A percentile compares a stretch with the other conserved stretches of the same genome.
These are phyloP conservation scores for Penicillium malachiteum DNA, from an alignment of 495 filamentous ascomycete genomes.

Conservation along the genomic window DNA sequence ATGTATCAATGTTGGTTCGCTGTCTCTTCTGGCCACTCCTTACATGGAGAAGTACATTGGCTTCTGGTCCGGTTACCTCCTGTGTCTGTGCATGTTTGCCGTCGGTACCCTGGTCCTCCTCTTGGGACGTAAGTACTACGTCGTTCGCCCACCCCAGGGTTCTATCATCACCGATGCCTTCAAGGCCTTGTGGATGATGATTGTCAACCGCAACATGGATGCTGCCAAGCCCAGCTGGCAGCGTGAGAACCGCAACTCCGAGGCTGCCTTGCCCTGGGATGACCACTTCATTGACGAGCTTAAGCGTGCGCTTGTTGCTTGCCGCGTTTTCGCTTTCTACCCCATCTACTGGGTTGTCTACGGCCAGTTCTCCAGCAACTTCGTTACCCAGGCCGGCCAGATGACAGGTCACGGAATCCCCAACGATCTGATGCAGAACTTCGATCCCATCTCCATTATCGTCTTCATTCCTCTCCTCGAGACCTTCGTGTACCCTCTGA, in stretches of 20 bases:
- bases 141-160: conserved; percentile 62
- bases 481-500: conserved; percentile 62
- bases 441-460: conserved; percentile 74
- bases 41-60: conserved; percentile 66
- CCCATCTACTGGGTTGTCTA: conserved; percentile 63
- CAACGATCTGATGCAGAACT: conserved; percentile 76
- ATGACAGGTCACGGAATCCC: conserved; percentile 57
- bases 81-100: conserved; percentile 62
- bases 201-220: conserved; percentile 54
- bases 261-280: conserved; percentile 48
- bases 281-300: conserved; percentile 66
- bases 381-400: conserved; percentile 55
- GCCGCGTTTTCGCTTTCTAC: conserved; percentile 60
- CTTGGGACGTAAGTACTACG: conserved; percentile 56
- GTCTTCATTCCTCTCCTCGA: conserved; percentile 70
- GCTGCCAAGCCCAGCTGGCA: conserved; percentile 62
- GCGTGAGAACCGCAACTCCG: conserved; percentile 39
- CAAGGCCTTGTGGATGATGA: conserved; percentile 59
- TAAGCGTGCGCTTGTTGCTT: conserved; percentile 57
- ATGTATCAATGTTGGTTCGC: conserved; percentile 75
- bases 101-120: conserved; percentile 53
- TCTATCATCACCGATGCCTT: conserved; percentile 62
- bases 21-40: conserved; percentile 61
- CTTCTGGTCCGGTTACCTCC: conserved; percentile 74
- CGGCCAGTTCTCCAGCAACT: conserved; percentile 58